phyloP scores from a whole-genome alignment of 2,329 filamentous ascomycete species.

The Curvularia eragrostidis region DNA sequence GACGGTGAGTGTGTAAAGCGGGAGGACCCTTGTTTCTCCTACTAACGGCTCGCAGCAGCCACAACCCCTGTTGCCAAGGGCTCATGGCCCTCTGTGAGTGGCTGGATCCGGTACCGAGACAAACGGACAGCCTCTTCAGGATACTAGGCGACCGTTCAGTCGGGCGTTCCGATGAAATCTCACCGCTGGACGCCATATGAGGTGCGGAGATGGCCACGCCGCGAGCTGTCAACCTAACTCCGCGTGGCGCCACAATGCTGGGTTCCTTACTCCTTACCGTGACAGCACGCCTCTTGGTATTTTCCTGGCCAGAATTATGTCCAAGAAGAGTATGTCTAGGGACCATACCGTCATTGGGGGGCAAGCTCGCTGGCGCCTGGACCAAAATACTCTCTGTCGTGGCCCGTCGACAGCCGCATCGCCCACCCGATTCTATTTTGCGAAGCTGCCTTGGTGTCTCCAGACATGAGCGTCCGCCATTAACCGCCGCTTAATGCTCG shows the following conservation, averaged over 20 bases:
- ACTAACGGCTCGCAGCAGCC: slow-evolving; percentile 22
- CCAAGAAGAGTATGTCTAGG: slow-evolving; percentile 10
- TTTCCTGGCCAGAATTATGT: slow-evolving; percentile 8
- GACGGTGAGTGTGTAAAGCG: slow-evolving; percentile 33
- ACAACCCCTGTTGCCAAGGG: slow-evolving; percentile 17
- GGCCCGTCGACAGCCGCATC: not conserved
- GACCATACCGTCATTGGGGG: not conserved
- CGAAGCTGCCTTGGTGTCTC: not conserved
- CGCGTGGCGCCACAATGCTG: slow-evolving; percentile 14
- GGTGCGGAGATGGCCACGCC: slow-evolving; percentile 11
- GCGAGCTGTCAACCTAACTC: slow-evolving; percentile 28
- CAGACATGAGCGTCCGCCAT: not conserved
- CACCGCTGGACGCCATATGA: slow-evolving; percentile 32
- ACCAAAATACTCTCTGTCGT: slow-evolving; percentile 3
- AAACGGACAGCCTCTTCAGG: slow-evolving; percentile 25
- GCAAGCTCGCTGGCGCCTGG: slow-evolving; percentile 4
- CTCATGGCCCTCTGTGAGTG: slow-evolving; percentile 25
- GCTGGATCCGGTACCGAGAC: slow-evolving; percentile 9
- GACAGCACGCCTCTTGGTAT: slow-evolving; percentile 3
- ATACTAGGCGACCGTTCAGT: slow-evolving; percentile 19
- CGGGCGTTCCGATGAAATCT: slow-evolving; percentile 26
- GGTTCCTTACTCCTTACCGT: slow-evolving; percentile 9
- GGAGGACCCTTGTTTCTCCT: slow-evolving; percentile 22
- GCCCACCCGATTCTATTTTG: not conserved
- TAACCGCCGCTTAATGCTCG: slow-evolving; percentile 20